A percentile compares a stretch with the other conserved stretches of the same genome.
These are phyloP conservation scores for Drosera capensis DNA, from an alignment of 148 eudicot species.

Conservation along the genomic window DNA sequence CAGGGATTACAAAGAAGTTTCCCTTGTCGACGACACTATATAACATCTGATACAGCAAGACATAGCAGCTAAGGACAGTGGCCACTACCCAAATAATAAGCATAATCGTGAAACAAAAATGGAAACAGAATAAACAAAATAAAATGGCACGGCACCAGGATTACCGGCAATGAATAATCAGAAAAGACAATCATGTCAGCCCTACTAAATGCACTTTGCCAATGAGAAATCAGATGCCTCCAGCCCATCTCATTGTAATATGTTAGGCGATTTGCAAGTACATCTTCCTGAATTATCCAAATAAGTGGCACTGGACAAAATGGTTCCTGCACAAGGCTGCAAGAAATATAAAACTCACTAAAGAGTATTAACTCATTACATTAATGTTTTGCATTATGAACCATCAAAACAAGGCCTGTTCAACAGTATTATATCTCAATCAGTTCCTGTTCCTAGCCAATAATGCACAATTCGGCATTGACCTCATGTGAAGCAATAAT, in stretches of 20 bases:
- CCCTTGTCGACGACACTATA: slow-evolving; percentile 89
- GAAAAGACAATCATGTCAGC: slow-evolving; percentile 88
- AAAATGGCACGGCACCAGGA: neutral
- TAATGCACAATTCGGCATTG: no score
- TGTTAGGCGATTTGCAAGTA: slow-evolving; percentile 68
- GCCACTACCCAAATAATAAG: no score
- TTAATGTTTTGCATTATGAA: no score
- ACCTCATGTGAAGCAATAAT: no score
- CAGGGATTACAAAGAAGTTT: slow-evolving; percentile 98
- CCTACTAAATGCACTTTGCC: slow-evolving; percentile 62
- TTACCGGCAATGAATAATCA: slow-evolving; percentile 82
- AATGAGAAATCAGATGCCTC: slow-evolving; percentile 53
- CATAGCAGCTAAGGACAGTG: slow-evolving; percentile 20
- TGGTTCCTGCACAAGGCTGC: slow-evolving; percentile 99
- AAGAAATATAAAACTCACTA: slow-evolving; percentile 65
- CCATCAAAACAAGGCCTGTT: no score
- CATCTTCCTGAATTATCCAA: slow-evolving; percentile 89
- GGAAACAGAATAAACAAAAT: neutral
- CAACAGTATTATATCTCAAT: no score
- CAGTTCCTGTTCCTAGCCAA: no score
- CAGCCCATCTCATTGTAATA: slow-evolving; percentile 44
- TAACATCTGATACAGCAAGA: slow-evolving; percentile 64
- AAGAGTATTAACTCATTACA: no score
- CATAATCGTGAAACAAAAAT: neutral
- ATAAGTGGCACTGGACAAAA: slow-evolving; percentile 89